phyloP scores from a whole-genome alignment of 805 yeast species.

The Yamadazyma laniorum region DNA sequence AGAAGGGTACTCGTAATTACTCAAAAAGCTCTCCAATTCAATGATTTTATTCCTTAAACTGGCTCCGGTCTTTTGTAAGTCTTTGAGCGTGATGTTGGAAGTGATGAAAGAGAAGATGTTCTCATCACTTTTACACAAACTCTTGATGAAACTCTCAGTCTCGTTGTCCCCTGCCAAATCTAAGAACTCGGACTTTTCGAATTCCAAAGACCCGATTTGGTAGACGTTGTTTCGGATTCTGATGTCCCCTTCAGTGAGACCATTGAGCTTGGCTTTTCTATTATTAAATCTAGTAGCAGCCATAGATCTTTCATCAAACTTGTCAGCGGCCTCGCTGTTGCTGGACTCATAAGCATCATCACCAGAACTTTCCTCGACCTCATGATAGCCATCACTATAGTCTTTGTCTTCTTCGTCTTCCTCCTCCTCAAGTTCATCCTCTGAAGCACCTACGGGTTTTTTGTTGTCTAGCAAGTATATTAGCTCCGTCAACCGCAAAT shows the following conservation, averaged over 20 bases:
- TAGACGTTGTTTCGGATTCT: conserved; percentile 30
- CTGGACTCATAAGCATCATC: not conserved
- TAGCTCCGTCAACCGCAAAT: conserved; percentile 57
- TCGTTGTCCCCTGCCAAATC: conserved; percentile 42
- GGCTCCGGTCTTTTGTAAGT: conserved; percentile 40
- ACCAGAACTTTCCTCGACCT: not conserved
- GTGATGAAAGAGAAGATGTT: conserved; percentile 40
- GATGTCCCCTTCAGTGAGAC: conserved; percentile 19
- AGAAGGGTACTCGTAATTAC: conserved; percentile 31
- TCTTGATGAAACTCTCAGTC: conserved; percentile 57
- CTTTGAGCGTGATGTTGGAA: conserved; percentile 41
- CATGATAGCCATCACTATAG: not conserved
- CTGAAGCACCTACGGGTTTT: not conserved
- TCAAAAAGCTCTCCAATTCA: conserved; percentile 29
- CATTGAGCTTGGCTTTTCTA: conserved; percentile 6
- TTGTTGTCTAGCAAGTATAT: conserved; percentile 42
- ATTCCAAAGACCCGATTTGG: conserved; percentile 47
- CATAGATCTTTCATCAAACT: conserved; percentile 4
- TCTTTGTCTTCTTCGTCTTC: conserved; percentile 7
- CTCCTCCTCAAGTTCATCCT: conserved; percentile 4
- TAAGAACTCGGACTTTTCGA: conserved; percentile 51
- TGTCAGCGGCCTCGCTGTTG: conserved; percentile 3
- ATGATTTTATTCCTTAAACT: conserved; percentile 30
- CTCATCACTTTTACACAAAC: conserved; percentile 29
- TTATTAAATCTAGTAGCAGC: conserved; percentile 1